Evolutionary conservation across 2,329 filamentous ascomycete species (phyloP), one percentile per base, ranked within the genome.

Genomic region (Arthrobotrys entomopaga): DNA sequence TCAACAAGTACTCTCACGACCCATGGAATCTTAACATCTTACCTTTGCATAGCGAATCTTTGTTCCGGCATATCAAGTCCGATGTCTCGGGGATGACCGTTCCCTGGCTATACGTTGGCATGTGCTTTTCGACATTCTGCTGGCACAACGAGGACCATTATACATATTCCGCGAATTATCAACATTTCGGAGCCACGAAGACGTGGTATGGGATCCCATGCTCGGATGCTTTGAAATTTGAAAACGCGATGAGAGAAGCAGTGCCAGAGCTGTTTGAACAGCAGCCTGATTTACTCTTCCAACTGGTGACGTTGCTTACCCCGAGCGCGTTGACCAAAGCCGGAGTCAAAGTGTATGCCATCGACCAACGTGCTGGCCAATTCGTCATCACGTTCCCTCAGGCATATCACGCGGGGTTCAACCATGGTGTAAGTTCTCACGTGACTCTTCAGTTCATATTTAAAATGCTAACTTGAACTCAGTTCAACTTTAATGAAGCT

Each of bases 91-190:
- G 95, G 42, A 99, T 99, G 95, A 99, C 95, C 0, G 94, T 99
- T 6, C 95, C 95, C 0, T 99, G 95, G 95, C 88, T 99, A 2
- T 99, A 99, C 80, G 95, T 99, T 2, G 95, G 95, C 75, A 99
- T 99, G 95, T 96, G 96, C 43, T 99, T 99, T 81, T 99, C 95
- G 0, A 98, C 95, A 0, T 99, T 99, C 80, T 99, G 95, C 82
- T 99, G 95, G 95, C 95, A 99, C 81, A 97, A 97, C 77, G 95
- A 99, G 80, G 95, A 99, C 79, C 95, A 99, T 80, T 97, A 97
- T 80, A 90, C 95, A 1, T 99, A 98, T 80, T 99, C 95, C 0
- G 91, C 95, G 60, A 99, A 99, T 78, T 99, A 98, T 79, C 95
- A 99, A 81, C 95, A 99, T 79, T 96, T 99, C 79, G 95, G 95